A percentile compares a stretch with the other conserved stretches of the same genome.
Conservation (phyloP, 129 eudicot genomes). For the Tanacetum coccineum region DNA sequence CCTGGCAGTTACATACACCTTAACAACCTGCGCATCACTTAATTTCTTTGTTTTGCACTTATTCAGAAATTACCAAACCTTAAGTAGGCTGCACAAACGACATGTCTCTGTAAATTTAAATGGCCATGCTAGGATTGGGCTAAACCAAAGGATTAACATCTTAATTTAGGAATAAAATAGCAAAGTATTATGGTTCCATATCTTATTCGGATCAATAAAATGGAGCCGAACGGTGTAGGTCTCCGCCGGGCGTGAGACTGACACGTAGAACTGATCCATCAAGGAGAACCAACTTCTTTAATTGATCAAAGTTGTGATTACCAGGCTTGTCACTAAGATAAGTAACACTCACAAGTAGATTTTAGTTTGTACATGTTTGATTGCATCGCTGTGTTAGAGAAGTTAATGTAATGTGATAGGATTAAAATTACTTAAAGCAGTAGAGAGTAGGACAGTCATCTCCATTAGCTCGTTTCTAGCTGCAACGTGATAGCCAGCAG, state of each 20-base stretch:
- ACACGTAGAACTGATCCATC: slow-evolving; percentile 95
- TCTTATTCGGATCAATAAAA: slow-evolving; percentile 81
- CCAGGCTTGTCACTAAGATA: slow-evolving; percentile 77
- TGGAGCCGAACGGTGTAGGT: slow-evolving; percentile 82
- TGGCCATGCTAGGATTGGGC: background rate
- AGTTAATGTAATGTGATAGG: background rate
- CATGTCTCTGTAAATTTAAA: too few relatives aligned
- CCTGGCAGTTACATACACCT: slow-evolving; percentile 95
- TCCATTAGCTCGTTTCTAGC: too few relatives aligned
- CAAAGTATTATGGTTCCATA: slow-evolving; percentile 69
- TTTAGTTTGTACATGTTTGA: slow-evolving; percentile 8
- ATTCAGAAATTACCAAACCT: slow-evolving; percentile 83
- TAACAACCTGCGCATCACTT: too few relatives aligned
- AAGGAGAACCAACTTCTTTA: slow-evolving; percentile 83
- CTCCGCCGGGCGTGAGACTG: slow-evolving; percentile 78
- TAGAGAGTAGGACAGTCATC: slow-evolving; percentile 88
- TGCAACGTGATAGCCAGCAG: slow-evolving; percentile 94
- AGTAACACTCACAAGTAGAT: slow-evolving; percentile 3
- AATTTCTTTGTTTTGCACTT: too few relatives aligned
- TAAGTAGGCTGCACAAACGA: slow-evolving; percentile 93
- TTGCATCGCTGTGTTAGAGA: background rate
- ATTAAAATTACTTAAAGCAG: slow-evolving; percentile 60
- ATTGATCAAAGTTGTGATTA: slow-evolving; percentile 74
- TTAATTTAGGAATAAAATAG: background rate
- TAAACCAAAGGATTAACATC: too few relatives aligned